phyloP scores from a whole-genome alignment of 1,139 yeast genomes.

The Suhomyces yuchorum region DNA sequence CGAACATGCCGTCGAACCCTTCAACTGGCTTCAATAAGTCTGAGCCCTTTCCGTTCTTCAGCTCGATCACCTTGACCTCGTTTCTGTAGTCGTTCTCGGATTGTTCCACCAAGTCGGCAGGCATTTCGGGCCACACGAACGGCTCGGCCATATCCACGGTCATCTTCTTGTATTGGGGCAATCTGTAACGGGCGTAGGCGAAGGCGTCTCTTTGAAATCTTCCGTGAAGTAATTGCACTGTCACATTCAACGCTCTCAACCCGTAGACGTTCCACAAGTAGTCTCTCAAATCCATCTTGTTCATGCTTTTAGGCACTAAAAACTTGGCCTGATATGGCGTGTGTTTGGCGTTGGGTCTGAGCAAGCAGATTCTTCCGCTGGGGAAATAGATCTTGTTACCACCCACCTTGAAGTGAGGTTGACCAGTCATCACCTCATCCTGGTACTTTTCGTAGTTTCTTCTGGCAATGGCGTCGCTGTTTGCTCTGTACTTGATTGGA shows the following conservation, averaged over 20 bases:
- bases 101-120: constrained; percentile 29
- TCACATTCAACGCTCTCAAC: constrained; percentile 80
- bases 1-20: constrained; percentile 77
- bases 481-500: constrained; percentile 42
- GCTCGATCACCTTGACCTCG: constrained; percentile 31
- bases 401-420: constrained; percentile 83
- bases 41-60: constrained; percentile 54
- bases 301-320: constrained; percentile 86
- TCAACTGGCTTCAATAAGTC: constrained; percentile 67
- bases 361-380: constrained; percentile 72
- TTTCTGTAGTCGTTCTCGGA: constrained; percentile 27
- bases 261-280: constrained; percentile 88
- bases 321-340: constrained; percentile 96
- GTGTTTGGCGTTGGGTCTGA: constrained; percentile 90
- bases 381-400: constrained; percentile 76
- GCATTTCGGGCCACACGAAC: constrained; percentile 86
- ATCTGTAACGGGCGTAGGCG: constrained; percentile 71
- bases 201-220: constrained; percentile 62
- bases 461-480: constrained; percentile 41
- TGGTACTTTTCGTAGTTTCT: constrained; percentile 48
- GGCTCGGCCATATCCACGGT: constrained; percentile 93
- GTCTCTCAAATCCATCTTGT: constrained; percentile 88
- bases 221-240: constrained; percentile 82
- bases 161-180: constrained; percentile 88
- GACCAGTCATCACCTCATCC: constrained; percentile 60